Base-by-base conservation (phyloP, 2,329 filamentous ascomycete species). In the Beauveria asiatica region DNA sequence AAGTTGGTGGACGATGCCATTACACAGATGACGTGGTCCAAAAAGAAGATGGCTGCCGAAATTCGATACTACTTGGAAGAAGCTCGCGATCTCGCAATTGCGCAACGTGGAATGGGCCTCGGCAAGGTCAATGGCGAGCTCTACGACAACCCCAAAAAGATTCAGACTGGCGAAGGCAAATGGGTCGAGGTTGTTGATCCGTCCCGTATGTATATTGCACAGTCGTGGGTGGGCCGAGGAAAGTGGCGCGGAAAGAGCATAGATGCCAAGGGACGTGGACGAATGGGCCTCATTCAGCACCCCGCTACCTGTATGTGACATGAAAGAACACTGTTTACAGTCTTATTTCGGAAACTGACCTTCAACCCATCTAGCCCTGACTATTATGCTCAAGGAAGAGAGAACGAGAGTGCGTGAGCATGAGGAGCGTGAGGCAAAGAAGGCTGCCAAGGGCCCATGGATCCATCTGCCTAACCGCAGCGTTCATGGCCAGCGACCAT, bases 1-100 rank as follows among this genome's bases (percentile, higher is more conserved):
- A 97, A 97, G 82, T 87, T 87, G n/a, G 80, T 99, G 63, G 91
- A 95, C 61, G 92, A 99, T 41, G 94, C 94, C 16, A 90, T 97
- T 65, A 76, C 89, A 59, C 94, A 99, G 80, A 96, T 99, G 90
- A 84, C 87, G 60, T 97, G 93, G 78, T 93, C 88, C 73, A 90
- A 91, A 79, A 99, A 99, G 83, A 93, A 92, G 78, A 89, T 88
- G 64, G 90, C 93, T 7, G 79, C 83, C 65, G 91, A 96, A 69
- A 84, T 97, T 30, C 78, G 83, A 66, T 86, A 85, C 69, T 89
- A 94, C 70, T 78, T 99, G 19, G 84, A 94, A 70, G 82, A 89
- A 67, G 92, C 93, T 1, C 84, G 88, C 61, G 90, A 96, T 70
- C 78, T 87, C 68, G 94, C 94, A 41, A 79, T 96, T 65, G 89